phyloP scores from a whole-genome alignment of 305 asterid species.

The Fraxinus nigra region DNA sequence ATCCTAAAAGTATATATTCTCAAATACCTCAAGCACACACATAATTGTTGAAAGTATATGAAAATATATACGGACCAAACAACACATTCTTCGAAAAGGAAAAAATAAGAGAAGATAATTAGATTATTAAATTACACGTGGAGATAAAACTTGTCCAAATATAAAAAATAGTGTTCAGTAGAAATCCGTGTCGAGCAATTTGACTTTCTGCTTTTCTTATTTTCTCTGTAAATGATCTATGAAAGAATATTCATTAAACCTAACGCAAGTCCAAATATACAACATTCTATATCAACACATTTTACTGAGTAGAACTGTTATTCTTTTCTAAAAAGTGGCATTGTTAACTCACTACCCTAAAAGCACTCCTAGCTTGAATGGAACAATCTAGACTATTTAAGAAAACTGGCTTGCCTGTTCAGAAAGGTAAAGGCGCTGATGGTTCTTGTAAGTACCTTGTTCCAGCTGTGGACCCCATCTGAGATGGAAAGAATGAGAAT shows the following conservation, averaged over 20 bases:
- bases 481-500: conserved; percentile 18
- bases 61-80: not conserved
- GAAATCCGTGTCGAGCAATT: not conserved
- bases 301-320: not conserved
- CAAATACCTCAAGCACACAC: not conserved
- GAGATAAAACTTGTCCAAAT: not conserved
- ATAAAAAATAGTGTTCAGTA: not conserved
- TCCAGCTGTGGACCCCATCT: conserved; percentile 96
- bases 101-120: too few species aligned
- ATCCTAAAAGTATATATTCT: not conserved
- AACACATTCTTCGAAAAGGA: not conserved
- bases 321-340: not conserved
- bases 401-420: conserved; percentile 56
- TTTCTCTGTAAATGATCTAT: not conserved
- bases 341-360: not conserved
- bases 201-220: not conserved
- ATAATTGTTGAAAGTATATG: not conserved
- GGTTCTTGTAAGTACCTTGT: conserved; percentile 85
- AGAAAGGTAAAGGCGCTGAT: conserved; percentile 84
- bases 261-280: not conserved
- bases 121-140: not conserved
- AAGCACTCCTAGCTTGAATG: not conserved
- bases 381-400: not conserved
- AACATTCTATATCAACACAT: not conserved
- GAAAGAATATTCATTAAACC: not conserved